phyloP scores from a whole-genome alignment of 192 early-diverging fungal species.

The Linnemannia hyalina region DNA sequence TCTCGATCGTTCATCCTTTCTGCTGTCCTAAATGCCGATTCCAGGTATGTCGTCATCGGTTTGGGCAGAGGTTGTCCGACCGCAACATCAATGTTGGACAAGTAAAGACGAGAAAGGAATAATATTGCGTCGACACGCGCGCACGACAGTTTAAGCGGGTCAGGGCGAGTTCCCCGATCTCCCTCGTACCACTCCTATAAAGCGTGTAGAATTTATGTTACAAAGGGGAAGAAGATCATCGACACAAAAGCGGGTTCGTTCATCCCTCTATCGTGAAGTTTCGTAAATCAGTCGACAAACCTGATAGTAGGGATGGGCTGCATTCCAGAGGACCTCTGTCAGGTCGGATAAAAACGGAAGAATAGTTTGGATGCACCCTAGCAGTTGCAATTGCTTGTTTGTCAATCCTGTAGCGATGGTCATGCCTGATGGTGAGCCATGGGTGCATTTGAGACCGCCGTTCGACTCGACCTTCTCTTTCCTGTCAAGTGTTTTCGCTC shows the following conservation, averaged over 20 bases:
- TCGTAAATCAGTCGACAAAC: constrained; percentile 7
- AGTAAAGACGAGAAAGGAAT: constrained; percentile 31
- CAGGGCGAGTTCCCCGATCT: constrained; percentile 7
- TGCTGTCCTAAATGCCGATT: constrained; percentile 40
- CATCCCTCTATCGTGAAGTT: background rate
- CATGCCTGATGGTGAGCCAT: background rate
- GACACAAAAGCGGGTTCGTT: too few relatives aligned
- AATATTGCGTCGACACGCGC: constrained; percentile 45
- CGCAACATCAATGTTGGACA: too few relatives aligned
- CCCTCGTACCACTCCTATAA: constrained; percentile 10
- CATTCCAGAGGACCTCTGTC: constrained; percentile 21
- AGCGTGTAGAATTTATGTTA: background rate
- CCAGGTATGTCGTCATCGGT: constrained; percentile 22
- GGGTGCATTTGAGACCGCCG: background rate
- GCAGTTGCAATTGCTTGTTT: background rate
- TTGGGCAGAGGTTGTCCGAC: background rate
- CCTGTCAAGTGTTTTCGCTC: constrained; percentile 27
- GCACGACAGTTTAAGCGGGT: constrained; percentile 37
- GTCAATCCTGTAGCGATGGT: background rate
- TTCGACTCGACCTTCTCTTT: background rate
- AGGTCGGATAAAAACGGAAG: constrained; percentile 8
- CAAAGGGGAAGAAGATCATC: background rate
- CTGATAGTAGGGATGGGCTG: constrained; percentile 1
- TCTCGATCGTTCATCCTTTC: constrained; percentile 42
- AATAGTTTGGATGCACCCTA: background rate